Base-by-base conservation (phyloP, 1,139 yeast genomes). In the Kluyveromyces sp. region DNA sequence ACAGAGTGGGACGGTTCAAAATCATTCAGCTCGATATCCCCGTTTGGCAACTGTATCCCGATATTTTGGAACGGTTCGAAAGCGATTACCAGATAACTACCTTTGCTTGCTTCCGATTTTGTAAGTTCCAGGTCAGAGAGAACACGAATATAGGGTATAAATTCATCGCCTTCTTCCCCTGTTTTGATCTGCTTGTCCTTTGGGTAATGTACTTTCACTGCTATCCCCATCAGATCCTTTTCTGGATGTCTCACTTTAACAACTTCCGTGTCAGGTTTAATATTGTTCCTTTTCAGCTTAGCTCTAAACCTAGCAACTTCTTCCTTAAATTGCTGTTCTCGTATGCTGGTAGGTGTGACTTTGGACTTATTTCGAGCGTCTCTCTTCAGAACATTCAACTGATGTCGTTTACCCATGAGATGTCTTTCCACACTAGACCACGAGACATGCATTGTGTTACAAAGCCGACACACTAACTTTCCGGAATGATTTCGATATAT, bases 11-110 rank as follows among this genome's bases (percentile, higher is more conserved):
- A 32, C 8, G 37, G 40, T 9, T 42, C 30, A 12, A 37, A 34
- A 8, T 47, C 43, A 25, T 44, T 49, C 12, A 52, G 42, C 15
- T 45, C 37, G n/a, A 56, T 41, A 26, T 54, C 55, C 12, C 35
- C 46, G 40, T 71, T 69, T 0, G 85, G 85, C 18, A 80, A 68
- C 33, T 77, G 74, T 36, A 80, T 61, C 13, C 77, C 75, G 2
- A 78, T 63, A 52, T 76, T 80, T 43, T 78, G 80, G 57, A 78
- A 80, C 1, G 86, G 86, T 54, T 80, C 85, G 7, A 75, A 80
- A 11, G 79, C 71, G 0, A 80, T 57, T 15, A 79, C 77, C 47
- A 80, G 53, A 53, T 71, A 78, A 53, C 76, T 82, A 52, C 65
- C 51, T 48, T 63, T 54, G 44, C 76, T 82, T 51, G 66, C 51